Base-by-base conservation (phyloP, 1,284 basidiomycete species). In the Ceratobasidium sp. region DNA sequence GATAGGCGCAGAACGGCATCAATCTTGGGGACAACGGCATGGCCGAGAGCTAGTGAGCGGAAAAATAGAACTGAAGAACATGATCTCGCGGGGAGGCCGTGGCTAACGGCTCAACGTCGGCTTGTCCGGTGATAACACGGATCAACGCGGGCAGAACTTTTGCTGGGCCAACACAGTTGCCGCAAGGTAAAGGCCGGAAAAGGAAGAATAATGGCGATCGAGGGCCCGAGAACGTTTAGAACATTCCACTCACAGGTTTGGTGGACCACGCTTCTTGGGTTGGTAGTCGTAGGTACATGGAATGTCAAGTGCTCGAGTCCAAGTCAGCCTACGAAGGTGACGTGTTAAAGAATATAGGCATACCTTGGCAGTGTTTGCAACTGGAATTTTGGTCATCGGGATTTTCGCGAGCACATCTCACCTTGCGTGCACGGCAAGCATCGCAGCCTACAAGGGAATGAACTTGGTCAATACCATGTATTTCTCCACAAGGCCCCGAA, bases 271-370 rank as follows among this genome's bases (percentile, higher is more conserved):
- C 84, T 96, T 96, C 87, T 95, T 95, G 19, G 95, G 95, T 83
- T 94, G 93, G 83, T 96, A 96, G 81, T 95, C 92, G 81, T 95
- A 96, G 0, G 94, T 95, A 83, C 94, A 96, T 15, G 91, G 89
- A 76, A 95, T 92, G 46, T 90, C 91, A 57, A 96, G 89, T 1
- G 93, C 89, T 80, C 91, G 19, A 15, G 62, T 87, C 83, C 94
- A 96, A 82, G 95, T 94, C 80, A 93, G 93, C 91, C 93, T 93
- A 66, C 71, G 67, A 34, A 37, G 73, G 29, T 90, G 87, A 79
- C 89, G 89, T 83, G 91, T 22, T 88, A 9, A 37, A 54, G 1
- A 49, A 29, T 17, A 2, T 15, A n/a, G 17, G 34, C 51, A 29
- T 57, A 76, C 64, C 71, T 68, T 52, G 52, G 25, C 61, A 51